Percentiles rank a stretch among this genome's conserved stretches.
Conservation (phyloP, 495 filamentous ascomycete species). For the Choiromyces venosus region DNA sequence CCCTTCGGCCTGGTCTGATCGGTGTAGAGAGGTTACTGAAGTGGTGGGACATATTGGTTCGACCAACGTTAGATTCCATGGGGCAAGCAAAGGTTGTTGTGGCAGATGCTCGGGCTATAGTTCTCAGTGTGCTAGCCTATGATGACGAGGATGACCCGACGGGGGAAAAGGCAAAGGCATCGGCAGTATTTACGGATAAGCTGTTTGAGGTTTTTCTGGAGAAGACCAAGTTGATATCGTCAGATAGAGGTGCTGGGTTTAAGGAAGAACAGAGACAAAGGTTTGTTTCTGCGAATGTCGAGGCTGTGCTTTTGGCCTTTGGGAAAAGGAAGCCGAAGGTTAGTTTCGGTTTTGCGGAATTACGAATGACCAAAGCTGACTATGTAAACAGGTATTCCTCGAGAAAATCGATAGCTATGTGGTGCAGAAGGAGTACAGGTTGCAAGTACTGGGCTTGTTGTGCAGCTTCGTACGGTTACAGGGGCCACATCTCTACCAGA, state of each 20-base stretch:
- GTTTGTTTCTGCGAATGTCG: slow-evolving; percentile 48
- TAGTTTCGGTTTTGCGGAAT: slow-evolving; percentile 16
- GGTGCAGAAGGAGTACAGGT: slow-evolving; percentile 54
- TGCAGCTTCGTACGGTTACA: slow-evolving; percentile 60
- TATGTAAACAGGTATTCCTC: slow-evolving; percentile 53
- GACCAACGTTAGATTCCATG: slow-evolving; percentile 54
- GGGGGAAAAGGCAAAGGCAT: slow-evolving; percentile 45
- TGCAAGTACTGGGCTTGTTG: slow-evolving; percentile 55
- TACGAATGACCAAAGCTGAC: slow-evolving; percentile 29
- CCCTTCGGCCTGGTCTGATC: slow-evolving; percentile 55
- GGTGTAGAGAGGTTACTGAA: slow-evolving; percentile 52
- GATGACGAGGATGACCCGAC: slow-evolving; percentile 53
- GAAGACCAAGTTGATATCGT: slow-evolving; percentile 47
- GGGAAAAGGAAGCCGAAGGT: slow-evolving; percentile 66
- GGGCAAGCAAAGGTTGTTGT: slow-evolving; percentile 56
- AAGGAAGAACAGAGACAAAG: slow-evolving; percentile 50
- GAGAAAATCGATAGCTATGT: slow-evolving; percentile 56
- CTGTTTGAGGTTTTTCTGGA: slow-evolving; percentile 58
- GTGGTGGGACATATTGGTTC: slow-evolving; percentile 63
- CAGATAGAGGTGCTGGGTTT: slow-evolving; percentile 50
- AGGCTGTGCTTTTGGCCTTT: slow-evolving; percentile 54
- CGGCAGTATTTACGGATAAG: slow-evolving; percentile 49
- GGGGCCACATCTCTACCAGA: slow-evolving; percentile 65
- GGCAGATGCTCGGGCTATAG: slow-evolving; percentile 53
- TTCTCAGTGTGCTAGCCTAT: slow-evolving; percentile 55